Evolutionary conservation across 352 stramenopile genomes (phyloP).

Genomic region (Globisporangium carolinianum): DNA sequence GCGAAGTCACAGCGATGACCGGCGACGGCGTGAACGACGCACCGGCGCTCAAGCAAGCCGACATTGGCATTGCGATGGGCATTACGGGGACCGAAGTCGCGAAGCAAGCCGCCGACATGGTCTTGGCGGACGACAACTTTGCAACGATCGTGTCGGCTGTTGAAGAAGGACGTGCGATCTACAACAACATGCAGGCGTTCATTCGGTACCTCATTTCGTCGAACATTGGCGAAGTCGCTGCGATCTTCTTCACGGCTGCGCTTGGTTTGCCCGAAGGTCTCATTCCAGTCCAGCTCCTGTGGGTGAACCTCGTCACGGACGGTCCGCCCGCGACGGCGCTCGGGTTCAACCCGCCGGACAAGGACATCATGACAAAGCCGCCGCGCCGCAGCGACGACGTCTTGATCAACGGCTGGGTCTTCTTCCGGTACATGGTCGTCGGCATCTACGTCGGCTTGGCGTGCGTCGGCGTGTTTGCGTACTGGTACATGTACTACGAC

Average conservation of each 20-base stretch:
- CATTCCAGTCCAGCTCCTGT: constrained; percentile 98
- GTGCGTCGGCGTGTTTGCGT: constrained; percentile 90
- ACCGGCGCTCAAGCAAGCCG: constrained; percentile 95
- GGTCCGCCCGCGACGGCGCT: constrained; percentile 96
- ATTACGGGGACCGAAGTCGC: constrained; percentile 97
- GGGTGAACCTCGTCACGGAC: constrained; percentile 99
- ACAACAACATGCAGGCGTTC: constrained; percentile 98
- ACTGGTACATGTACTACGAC: constrained; percentile 93
- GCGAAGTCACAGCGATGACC: constrained; percentile 96
- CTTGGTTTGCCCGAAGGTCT: constrained; percentile 96
- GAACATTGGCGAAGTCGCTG: constrained; percentile 99
- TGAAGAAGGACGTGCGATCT: constrained; percentile 83
- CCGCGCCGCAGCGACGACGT: constrained; percentile 94
- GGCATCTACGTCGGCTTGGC: constrained; percentile 92
- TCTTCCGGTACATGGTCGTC: constrained; percentile 96
- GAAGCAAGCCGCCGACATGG: constrained; percentile 97
- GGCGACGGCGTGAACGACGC: constrained; percentile 99
- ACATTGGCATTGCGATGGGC: constrained; percentile 99
- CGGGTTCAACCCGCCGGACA: constrained; percentile 98
- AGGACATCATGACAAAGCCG: constrained; percentile 96
- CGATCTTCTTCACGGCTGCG: constrained; percentile 97
- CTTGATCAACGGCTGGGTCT: constrained; percentile 97
- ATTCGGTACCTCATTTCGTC: constrained; percentile 99
- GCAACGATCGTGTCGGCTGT: constrained; percentile 94
- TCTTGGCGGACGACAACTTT: constrained; percentile 99